Percentiles rank a stretch among this genome's conserved stretches.
Conservation (phyloP, 352 stramenopile genomes). For the Phytophthora nicotianae region DNA sequence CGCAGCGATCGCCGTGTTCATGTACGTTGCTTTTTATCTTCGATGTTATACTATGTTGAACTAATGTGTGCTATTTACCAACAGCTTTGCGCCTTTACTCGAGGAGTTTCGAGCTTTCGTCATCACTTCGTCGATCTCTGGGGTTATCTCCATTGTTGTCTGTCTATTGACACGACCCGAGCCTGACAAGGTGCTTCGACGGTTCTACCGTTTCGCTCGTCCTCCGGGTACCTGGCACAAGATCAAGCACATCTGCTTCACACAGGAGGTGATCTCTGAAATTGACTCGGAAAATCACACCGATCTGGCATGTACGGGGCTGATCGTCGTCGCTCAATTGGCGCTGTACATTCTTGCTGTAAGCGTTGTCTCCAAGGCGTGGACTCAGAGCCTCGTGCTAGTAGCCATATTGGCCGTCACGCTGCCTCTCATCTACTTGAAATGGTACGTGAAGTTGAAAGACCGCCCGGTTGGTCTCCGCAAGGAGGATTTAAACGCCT, state of each 20-base stretch:
- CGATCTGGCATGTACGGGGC: constrained; percentile 63
- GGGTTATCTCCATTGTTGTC: constrained; percentile 43
- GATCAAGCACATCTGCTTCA: constrained; percentile 74
- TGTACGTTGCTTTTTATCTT: constrained; percentile 44
- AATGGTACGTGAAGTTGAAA: constrained; percentile 77
- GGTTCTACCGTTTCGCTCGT: constrained; percentile 73
- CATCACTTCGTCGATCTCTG: constrained; percentile 66
- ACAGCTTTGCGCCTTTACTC: constrained; percentile 56
- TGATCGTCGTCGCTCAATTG: constrained; percentile 69
- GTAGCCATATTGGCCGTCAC: constrained; percentile 43
- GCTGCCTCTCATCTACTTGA: constrained; percentile 68
- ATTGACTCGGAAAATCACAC: constrained; percentile 69
- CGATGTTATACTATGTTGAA: constrained; percentile 1
- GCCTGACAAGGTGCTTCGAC: constrained; percentile 55
- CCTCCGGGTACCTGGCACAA: constrained; percentile 59
- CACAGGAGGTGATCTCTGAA: constrained; percentile 44
- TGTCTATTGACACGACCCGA: constrained; percentile 50
- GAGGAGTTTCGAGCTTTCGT: constrained; percentile 59
- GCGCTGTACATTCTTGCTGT: constrained; percentile 72
- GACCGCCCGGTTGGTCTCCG: constrained; percentile 55
- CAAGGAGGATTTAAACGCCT: constrained; percentile 57
- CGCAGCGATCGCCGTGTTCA: constrained; percentile 61
- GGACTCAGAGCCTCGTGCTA: constrained; percentile 60
- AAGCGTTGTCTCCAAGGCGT: constrained; percentile 66
- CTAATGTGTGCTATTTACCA: constrained; percentile 6